These are phyloP conservation scores for Penicillium sp. DNA, from an alignment of 2,329 filamentous ascomycete genomes.

Conservation along the genomic window DNA sequence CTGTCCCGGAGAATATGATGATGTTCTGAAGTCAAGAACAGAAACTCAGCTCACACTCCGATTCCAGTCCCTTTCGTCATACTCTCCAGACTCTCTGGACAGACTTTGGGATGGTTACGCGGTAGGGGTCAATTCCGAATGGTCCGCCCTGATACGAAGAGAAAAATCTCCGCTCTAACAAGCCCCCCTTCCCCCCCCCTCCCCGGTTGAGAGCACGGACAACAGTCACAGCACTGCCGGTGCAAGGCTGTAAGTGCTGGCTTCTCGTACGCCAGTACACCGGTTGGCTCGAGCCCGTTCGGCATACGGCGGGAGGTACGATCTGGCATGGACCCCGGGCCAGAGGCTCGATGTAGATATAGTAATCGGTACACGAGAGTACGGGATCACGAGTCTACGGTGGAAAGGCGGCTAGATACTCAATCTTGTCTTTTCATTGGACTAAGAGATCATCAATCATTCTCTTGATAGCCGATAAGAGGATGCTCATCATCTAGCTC, in stretches of 20 bases:
- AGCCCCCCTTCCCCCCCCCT: neutral
- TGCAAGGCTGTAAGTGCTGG: neutral
- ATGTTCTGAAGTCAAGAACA: neutral
- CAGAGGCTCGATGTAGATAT: neutral
- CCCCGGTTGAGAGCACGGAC: neutral
- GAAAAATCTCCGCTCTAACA: conserved; percentile 15
- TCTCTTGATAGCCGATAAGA: neutral
- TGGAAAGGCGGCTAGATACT: neutral
- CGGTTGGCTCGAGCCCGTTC: conserved; percentile 13
- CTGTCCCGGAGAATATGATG: neutral
- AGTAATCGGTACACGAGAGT: neutral
- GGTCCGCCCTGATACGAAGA: conserved; percentile 23
- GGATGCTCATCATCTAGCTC: neutral
- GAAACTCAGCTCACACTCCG: conserved; percentile 4
- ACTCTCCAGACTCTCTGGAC: conserved; percentile 16
- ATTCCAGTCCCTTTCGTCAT: conserved; percentile 20
- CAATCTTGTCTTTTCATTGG: neutral
- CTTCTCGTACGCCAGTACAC: neutral
- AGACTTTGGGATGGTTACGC: conserved; percentile 25
- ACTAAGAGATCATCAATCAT: neutral
- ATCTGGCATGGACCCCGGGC: conserved; percentile 12
- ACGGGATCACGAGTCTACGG: neutral
- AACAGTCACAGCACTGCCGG: neutral
- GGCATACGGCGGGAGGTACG: neutral
- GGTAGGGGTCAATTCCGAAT: conserved; percentile 29